Evolutionary conservation across 805 yeast genomes (phyloP), one percentile per base, ranked within the genome.

Genomic region (Blastobotrys attinorum): DNA sequence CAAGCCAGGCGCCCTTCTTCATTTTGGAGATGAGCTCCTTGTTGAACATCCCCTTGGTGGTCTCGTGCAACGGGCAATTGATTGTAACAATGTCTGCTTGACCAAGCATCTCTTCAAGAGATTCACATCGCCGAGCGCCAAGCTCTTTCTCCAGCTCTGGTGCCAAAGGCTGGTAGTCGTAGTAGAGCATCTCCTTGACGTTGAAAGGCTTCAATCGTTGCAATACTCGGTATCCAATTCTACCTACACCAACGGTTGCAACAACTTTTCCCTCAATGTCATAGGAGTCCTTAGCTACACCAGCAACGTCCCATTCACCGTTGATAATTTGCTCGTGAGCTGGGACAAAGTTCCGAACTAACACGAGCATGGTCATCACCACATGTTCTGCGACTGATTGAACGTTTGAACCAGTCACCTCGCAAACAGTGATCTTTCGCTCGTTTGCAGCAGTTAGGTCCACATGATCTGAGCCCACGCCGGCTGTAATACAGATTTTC

Each of bases 351-450:
- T 83, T 83, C 59, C 88, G 75, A 29, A 83, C 81, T 55, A 83
- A 70, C 20, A 72, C 73, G 53, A 83, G 69, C 54, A 83, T 83
- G 39, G 85, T 78, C 81, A 83, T 77, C 39, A 83, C 61, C 37
- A 75, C 89, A 57, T 83, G 90, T 64, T 83, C 92, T 13, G 92
- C 90, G 39, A 83, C 92, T 13, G 88, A 79, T 18, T 72, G 74
- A 39, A 83, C 88, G 60, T 83, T 83, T 42, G 88, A 81, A 4
- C 92, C 90, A 22, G 94, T 83, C 43, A 83, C 92, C 65, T 83
- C 92, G 40, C 78, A 68, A 15, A 83, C 92, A n/a, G 82, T 71
- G 56, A 83, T 75, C 49, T 76, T 73, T 47, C 68, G 67, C 51
- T 75, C 78, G 53, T 78, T 75, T 50, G 85, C 79, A 54, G 83